phyloP scores from a whole-genome alignment of 768 basidiomycete species.

The Crassisporium funariophilum region DNA sequence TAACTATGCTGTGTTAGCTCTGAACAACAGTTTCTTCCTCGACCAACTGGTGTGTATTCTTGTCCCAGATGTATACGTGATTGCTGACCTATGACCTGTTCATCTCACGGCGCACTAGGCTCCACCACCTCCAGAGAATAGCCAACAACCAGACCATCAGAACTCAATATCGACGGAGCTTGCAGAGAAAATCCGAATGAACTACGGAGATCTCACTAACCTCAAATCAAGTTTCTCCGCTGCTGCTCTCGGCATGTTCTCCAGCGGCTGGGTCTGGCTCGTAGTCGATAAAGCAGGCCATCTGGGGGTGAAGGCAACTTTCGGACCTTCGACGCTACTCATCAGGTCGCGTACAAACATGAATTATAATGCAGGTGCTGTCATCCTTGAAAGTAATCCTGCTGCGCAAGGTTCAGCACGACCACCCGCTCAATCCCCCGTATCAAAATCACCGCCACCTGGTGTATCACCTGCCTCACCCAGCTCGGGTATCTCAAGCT shows the following conservation, averaged over 20 bases:
- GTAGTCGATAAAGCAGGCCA: slow-evolving; percentile 66
- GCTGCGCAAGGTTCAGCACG: slow-evolving; percentile 5
- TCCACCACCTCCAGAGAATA: slow-evolving; percentile 34
- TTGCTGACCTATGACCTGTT: neutral
- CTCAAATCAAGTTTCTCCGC: slow-evolving; percentile 79
- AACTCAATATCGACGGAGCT: slow-evolving; percentile 37
- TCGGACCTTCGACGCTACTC: slow-evolving; percentile 87
- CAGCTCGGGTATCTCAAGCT: slow-evolving; percentile 41
- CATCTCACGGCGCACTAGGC: slow-evolving; percentile 31
- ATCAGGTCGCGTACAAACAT: slow-evolving; percentile 55
- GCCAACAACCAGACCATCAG: slow-evolving; percentile 38
- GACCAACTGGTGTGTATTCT: slow-evolving; percentile 69
- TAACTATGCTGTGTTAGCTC: slow-evolving; percentile 88
- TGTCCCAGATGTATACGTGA: slow-evolving; percentile 1
- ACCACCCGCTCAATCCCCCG: slow-evolving; percentile 23
- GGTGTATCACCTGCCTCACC: slow-evolving; percentile 41
- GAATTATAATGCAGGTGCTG: slow-evolving; percentile 15
- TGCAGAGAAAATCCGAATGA: slow-evolving; percentile 35
- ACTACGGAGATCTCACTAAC: slow-evolving; percentile 66
- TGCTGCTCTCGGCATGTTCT: slow-evolving; percentile 76
- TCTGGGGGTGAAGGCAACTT: slow-evolving; percentile 78
- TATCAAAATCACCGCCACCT: slow-evolving; percentile 27
- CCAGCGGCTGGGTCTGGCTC: slow-evolving; percentile 86
- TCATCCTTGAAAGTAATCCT: slow-evolving; percentile 20
- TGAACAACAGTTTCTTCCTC: slow-evolving; percentile 97